Evolutionary conservation across 2,329 filamentous ascomycete species (phyloP).

Genomic region (Clonostachys rhizophaga): DNA sequence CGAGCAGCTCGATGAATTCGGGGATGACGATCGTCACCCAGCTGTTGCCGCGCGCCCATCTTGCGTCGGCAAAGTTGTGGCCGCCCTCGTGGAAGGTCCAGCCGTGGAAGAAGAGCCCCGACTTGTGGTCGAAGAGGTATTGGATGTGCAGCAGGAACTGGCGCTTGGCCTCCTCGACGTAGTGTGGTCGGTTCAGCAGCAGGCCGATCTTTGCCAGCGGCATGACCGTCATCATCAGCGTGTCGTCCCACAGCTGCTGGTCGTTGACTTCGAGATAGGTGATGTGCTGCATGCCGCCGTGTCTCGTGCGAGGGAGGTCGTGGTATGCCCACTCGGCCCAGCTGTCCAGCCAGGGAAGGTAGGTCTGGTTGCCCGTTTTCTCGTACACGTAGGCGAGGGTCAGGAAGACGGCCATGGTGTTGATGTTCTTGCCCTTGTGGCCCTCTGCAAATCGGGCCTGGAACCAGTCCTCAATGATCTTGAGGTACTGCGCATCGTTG

Average conservation of each 20-base stretch:
- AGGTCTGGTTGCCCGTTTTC: slow-evolving; percentile 62
- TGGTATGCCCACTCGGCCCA: slow-evolving; percentile 84
- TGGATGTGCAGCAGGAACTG: slow-evolving; percentile 77
- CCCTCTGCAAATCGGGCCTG: slow-evolving; percentile 61
- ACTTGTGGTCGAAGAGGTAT: slow-evolving; percentile 68
- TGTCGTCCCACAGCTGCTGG: slow-evolving; percentile 80
- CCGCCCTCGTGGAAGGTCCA: slow-evolving; percentile 72
- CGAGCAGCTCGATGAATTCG: slow-evolving; percentile 71
- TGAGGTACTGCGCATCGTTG: slow-evolving; percentile 52
- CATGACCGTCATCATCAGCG: slow-evolving; percentile 83
- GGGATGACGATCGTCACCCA: slow-evolving; percentile 84
- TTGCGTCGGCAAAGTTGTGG: slow-evolving; percentile 54
- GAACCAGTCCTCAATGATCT: slow-evolving; percentile 73
- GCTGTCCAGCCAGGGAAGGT: slow-evolving; percentile 71
- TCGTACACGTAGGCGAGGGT: slow-evolving; percentile 77
- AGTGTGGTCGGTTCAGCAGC: slow-evolving; percentile 64
- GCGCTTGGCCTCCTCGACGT: slow-evolving; percentile 71
- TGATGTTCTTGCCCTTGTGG: slow-evolving; percentile 79
- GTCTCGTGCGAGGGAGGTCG: slow-evolving; percentile 66
- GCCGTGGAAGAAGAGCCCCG: slow-evolving; percentile 76
- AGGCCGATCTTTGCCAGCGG: slow-evolving; percentile 76
- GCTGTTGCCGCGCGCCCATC: slow-evolving; percentile 59
- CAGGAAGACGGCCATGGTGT: slow-evolving; percentile 76
- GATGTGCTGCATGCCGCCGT: slow-evolving; percentile 70
- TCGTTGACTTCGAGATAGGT: slow-evolving; percentile 69